Percentiles rank a stretch among this genome's conserved stretches.
These are phyloP conservation scores for Alternaria dauci DNA, from an alignment of 2,329 filamentous ascomycete species.

Conservation along the genomic window DNA sequence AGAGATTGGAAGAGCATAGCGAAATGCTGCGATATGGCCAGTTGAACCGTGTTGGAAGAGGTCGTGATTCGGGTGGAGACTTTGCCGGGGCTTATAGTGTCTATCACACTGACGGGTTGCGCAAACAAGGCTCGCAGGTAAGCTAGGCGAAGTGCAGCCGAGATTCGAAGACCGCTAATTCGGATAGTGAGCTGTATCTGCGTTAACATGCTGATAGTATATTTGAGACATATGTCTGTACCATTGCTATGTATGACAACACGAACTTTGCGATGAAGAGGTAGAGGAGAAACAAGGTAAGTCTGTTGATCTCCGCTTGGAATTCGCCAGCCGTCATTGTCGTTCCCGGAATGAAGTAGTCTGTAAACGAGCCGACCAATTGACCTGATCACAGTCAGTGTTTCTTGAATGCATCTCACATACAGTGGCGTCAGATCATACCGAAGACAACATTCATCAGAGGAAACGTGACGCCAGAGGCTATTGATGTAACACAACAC, in stretches of 20 bases:
- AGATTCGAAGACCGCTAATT: constrained; percentile 60
- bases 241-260: constrained; percentile 47
- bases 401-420: neutral
- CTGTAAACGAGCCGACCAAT: constrained; percentile 63
- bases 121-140: constrained; percentile 61
- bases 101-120: constrained; percentile 60
- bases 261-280: constrained; percentile 50
- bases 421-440: constrained; percentile 19
- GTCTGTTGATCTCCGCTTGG: constrained; percentile 56
- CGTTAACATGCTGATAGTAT: neutral
- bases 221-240: constrained; percentile 14
- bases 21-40: constrained; percentile 64
- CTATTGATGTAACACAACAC: constrained; percentile 44
- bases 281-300: constrained; percentile 43
- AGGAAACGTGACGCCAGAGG: constrained; percentile 54
- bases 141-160: constrained; percentile 59
- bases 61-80: constrained; percentile 63
- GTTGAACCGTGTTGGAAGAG: constrained; percentile 62
- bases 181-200: constrained; percentile 57
- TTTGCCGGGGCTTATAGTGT: constrained; percentile 58
- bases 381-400: constrained; percentile 33
- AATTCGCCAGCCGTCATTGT: constrained; percentile 59
- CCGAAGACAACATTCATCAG: constrained; percentile 69
- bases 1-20: constrained; percentile 55
- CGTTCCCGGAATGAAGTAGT: constrained; percentile 60